A percentile compares a stretch with the other conserved stretches of the same genome.
phyloP scores from a whole-genome alignment of 441 rosid genomes.

The Theobroma grandiflorum region DNA sequence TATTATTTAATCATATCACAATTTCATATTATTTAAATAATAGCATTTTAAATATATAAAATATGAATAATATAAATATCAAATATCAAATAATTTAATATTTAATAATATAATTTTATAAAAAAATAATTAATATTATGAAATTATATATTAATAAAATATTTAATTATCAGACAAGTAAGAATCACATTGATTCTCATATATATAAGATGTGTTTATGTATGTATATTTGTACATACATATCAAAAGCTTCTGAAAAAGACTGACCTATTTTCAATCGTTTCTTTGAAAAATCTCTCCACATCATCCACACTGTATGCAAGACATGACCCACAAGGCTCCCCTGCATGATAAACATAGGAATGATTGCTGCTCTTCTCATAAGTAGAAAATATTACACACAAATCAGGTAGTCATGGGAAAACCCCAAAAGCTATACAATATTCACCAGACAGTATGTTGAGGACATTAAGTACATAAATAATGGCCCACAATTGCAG shows the following conservation, averaged over 20 bases:
- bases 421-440: neutral
- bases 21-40: too few relatives aligned
- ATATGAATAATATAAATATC: too few relatives aligned
- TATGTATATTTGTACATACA: neutral
- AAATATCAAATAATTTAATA: too few relatives aligned
- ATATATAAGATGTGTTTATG: too few relatives aligned
- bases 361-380: conserved; percentile 8
- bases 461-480: conserved; percentile 1
- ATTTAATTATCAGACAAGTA: too few relatives aligned
- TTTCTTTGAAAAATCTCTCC: conserved; percentile 85
- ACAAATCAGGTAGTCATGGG: neutral
- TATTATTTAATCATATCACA: too few relatives aligned
- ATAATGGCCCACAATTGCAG: neutral
- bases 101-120: too few relatives aligned
- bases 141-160: too few relatives aligned
- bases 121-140: too few relatives aligned
- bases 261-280: conserved; percentile 84
- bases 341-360: conserved; percentile 58
- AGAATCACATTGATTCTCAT: too few relatives aligned
- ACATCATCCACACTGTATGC: conserved; percentile 69
- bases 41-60: too few relatives aligned
- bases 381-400: conserved; percentile 21
- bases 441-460: neutral
- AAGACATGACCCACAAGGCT: conserved; percentile 80
- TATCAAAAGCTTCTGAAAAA: neutral